A percentile compares a stretch with the other conserved stretches of the same genome.
These are phyloP conservation scores for Lactuca saligna DNA, from an alignment of 129 eudicot species.

Conservation along the genomic window DNA sequence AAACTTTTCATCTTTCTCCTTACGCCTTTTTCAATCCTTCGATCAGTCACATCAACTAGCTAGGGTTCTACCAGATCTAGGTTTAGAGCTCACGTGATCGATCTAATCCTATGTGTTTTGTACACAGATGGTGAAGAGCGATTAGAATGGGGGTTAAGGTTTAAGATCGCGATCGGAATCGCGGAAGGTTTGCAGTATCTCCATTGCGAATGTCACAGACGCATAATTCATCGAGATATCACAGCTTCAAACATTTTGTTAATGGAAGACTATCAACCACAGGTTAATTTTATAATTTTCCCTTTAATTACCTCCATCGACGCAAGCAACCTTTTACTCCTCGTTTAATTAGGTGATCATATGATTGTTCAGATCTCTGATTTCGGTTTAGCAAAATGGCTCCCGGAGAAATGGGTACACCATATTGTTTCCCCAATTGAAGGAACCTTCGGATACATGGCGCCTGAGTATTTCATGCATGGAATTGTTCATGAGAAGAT, in stretches of 20 bases:
- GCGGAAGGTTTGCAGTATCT: slow-evolving; percentile 93
- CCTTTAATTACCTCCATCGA: not conserved
- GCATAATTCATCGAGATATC: slow-evolving; percentile 90
- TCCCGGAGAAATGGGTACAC: slow-evolving; percentile 85
- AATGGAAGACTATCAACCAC: slow-evolving; percentile 76
- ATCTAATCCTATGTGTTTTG: not conserved
- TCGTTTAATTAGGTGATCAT: not conserved
- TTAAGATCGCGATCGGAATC: slow-evolving; percentile 73
- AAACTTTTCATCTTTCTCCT: not conserved
- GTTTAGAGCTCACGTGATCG: not conserved
- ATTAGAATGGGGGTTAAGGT: slow-evolving; percentile 68
- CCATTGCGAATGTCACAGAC: slow-evolving; percentile 78
- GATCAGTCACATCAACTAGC: not conserved
- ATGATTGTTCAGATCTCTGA: slow-evolving; percentile 74
- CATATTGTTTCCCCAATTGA: slow-evolving; percentile 92
- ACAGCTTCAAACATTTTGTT: slow-evolving; percentile 91
- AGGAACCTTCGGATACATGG: slow-evolving; percentile 99
- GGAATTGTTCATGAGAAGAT: slow-evolving; percentile 94
- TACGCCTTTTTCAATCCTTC: too few relatives aligned
- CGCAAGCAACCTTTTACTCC: too few relatives aligned
- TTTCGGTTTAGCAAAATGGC: slow-evolving; percentile 97
- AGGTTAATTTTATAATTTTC: slow-evolving; percentile 40
- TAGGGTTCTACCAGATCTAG: not conserved
- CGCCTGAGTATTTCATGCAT: slow-evolving; percentile 99
- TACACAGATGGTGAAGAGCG: slow-evolving; percentile 36